Percentiles rank a stretch among this genome's conserved stretches.
phyloP scores from a whole-genome alignment of 371 early-diverging fungal genomes.

The Dinochytrium kinnereticum region DNA sequence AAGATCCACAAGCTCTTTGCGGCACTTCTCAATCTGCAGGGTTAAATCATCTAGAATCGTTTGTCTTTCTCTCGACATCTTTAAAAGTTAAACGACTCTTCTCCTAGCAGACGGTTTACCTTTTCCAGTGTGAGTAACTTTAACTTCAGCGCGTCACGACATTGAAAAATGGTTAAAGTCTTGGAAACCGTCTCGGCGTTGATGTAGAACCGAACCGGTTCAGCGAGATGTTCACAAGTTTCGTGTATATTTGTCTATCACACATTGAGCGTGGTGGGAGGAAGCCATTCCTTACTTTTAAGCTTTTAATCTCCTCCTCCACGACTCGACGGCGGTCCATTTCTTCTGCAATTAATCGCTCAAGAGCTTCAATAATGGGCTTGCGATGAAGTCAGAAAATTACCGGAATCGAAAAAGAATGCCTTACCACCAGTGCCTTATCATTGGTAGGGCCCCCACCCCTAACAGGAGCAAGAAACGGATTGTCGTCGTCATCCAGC shows the following conservation, averaged over 20 bases:
- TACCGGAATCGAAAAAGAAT: too few relatives aligned
- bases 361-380: slow-evolving; percentile 15
- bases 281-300: neutral
- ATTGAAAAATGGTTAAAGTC: slow-evolving; percentile 1
- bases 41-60: neutral
- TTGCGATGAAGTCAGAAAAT: too few relatives aligned
- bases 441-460: too few relatives aligned
- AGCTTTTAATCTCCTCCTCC: neutral
- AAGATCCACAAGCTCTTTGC: neutral
- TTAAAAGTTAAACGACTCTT: neutral
- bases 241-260: neutral
- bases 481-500: too few relatives aligned
- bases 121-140: slow-evolving; percentile 9
- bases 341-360: slow-evolving; percentile 14
- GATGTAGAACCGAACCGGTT: slow-evolving; percentile 14
- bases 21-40: neutral
- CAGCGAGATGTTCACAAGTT: neutral
- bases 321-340: slow-evolving; percentile 1
- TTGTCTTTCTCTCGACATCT: neutral
- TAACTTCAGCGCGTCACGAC: slow-evolving; percentile 9
- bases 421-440: slow-evolving; percentile 12
- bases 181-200: neutral
- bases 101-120: neutral
- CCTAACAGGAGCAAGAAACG: too few relatives aligned
- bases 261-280: too few relatives aligned